These are phyloP conservation scores for Pisolithus microcarpus DNA, from an alignment of 768 basidiomycete genomes.

Conservation along the genomic window DNA sequence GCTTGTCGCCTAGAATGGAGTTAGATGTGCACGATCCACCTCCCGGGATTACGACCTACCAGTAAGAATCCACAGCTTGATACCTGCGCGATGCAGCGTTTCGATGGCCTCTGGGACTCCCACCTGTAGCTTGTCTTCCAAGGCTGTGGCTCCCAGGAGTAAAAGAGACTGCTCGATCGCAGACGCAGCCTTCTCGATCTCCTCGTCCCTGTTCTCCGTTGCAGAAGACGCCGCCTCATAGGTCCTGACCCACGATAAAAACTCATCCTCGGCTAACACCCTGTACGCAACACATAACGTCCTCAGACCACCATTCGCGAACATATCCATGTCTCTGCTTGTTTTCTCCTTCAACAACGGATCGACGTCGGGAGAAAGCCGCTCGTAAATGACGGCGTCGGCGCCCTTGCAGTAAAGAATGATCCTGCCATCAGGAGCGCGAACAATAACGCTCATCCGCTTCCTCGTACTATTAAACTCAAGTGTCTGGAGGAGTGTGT, in stretches of 20 bases:
- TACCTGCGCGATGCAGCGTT: slow-evolving; percentile 83
- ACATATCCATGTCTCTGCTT: slow-evolving; percentile 80
- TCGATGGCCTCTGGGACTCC: slow-evolving; percentile 97
- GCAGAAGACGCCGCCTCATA: slow-evolving; percentile 81
- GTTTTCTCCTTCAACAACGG: slow-evolving; percentile 68
- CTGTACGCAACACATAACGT: slow-evolving; percentile 87
- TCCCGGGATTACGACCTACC: slow-evolving; percentile 37
- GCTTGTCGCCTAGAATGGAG: slow-evolving; percentile 68
- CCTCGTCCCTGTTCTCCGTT: slow-evolving; percentile 78
- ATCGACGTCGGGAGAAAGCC: slow-evolving; percentile 74
- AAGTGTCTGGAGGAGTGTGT: slow-evolving; percentile 69
- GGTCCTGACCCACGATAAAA: slow-evolving; percentile 64
- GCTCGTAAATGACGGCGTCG: slow-evolving; percentile 88
- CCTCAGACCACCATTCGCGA: slow-evolving; percentile 87
- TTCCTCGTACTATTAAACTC: slow-evolving; percentile 95
- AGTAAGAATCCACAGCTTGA: slow-evolving; percentile 97
- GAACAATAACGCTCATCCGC: slow-evolving; percentile 89
- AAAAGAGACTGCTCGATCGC: slow-evolving; percentile 71
- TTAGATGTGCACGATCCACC: not conserved
- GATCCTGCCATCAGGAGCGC: slow-evolving; percentile 75
- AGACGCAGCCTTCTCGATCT: slow-evolving; percentile 83
- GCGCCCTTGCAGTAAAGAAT: slow-evolving; percentile 95
- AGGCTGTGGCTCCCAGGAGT: slow-evolving; percentile 91
- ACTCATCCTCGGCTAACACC: slow-evolving; percentile 77
- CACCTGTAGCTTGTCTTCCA: slow-evolving; percentile 96